These are phyloP conservation scores for Lizanozyma gosingica DNA, from an alignment of 1,139 yeast genomes.

Conservation along the genomic window DNA sequence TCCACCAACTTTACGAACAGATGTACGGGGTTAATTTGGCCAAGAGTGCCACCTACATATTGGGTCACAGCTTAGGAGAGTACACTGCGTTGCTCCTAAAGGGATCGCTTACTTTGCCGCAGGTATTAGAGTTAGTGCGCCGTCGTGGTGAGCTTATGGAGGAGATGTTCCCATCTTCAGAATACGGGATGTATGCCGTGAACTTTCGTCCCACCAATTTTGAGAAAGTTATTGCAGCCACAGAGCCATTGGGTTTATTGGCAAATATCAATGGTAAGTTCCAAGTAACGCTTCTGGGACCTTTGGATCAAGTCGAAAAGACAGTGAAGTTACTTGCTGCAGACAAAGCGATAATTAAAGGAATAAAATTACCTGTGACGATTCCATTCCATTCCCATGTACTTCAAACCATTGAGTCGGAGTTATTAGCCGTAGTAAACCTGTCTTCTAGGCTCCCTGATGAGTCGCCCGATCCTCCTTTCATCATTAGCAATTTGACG, in stretches of 20 bases:
- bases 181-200: slow-evolving; percentile 32
- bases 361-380: slow-evolving; percentile 32
- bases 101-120: slow-evolving; percentile 27
- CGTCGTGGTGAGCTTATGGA: slow-evolving; percentile 48
- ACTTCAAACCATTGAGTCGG: slow-evolving; percentile 28
- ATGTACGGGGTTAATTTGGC: slow-evolving; percentile 17
- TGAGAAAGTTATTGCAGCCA: slow-evolving; percentile 12
- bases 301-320: slow-evolving; percentile 11
- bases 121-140: slow-evolving; percentile 41
- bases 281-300: slow-evolving; percentile 41
- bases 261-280: slow-evolving; percentile 36
- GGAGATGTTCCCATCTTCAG: slow-evolving; percentile 10
- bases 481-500: slow-evolving; percentile 14
- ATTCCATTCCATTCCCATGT: slow-evolving; percentile 46
- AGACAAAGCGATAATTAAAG: slow-evolving; percentile 15
- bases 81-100: slow-evolving; percentile 40
- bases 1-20: slow-evolving; percentile 20
- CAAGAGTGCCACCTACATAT: slow-evolving; percentile 13
- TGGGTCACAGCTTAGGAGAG: slow-evolving; percentile 60
- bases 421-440: slow-evolving; percentile 14
- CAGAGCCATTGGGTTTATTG: slow-evolving; percentile 16
- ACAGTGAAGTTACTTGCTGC: slow-evolving; percentile 10
- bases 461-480: background rate
- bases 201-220: slow-evolving; percentile 16
- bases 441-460: background rate